A percentile compares a stretch with the other conserved stretches of the same genome.
Evolutionary conservation across 768 basidiomycete genomes (phyloP).

Genomic region (Boletus eberwhitei): DNA sequence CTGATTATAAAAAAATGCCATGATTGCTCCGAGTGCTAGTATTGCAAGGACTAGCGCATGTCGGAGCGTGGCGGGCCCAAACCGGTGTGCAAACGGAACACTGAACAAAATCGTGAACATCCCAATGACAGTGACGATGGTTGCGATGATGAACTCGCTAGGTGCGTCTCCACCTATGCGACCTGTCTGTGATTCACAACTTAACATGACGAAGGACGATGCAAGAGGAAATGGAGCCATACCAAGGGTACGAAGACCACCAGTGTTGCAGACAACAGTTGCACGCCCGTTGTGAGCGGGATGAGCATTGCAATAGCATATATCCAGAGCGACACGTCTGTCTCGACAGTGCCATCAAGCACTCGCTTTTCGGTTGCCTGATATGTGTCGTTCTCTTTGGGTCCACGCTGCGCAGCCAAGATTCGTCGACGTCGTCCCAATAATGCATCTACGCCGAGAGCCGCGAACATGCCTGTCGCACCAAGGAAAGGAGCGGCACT

Average conservation of each 20-base stretch:
- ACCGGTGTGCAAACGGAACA: conserved; percentile 74
- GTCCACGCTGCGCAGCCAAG: neutral
- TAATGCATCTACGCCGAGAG: conserved; percentile 52
- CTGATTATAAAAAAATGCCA: conserved; percentile 59
- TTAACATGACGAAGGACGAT: conserved; percentile 3
- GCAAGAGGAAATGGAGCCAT: conserved; percentile 16
- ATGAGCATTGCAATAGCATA: conserved; percentile 61
- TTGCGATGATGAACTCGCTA: conserved; percentile 84
- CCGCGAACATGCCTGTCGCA: conserved; percentile 52
- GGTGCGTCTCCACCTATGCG: conserved; percentile 81
- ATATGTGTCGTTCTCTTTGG: neutral
- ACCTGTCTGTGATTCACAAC: conserved; percentile 56
- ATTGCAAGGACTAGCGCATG: conserved; percentile 43
- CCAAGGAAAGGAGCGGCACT: conserved; percentile 70
- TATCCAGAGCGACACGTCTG: conserved; percentile 50
- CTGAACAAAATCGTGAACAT: conserved; percentile 57
- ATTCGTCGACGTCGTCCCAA: conserved; percentile 26
- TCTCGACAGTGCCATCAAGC: conserved; percentile 12
- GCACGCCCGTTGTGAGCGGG: conserved; percentile 54
- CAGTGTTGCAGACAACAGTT: conserved; percentile 57
- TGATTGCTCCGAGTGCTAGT: conserved; percentile 44
- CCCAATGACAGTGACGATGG: conserved; percentile 59
- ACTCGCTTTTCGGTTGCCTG: neutral
- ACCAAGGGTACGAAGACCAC: conserved; percentile 92
- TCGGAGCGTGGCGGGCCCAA: conserved; percentile 42